Evolutionary conservation across 805 yeast genomes (phyloP).

Genomic region (Saturnispora diversa): DNA sequence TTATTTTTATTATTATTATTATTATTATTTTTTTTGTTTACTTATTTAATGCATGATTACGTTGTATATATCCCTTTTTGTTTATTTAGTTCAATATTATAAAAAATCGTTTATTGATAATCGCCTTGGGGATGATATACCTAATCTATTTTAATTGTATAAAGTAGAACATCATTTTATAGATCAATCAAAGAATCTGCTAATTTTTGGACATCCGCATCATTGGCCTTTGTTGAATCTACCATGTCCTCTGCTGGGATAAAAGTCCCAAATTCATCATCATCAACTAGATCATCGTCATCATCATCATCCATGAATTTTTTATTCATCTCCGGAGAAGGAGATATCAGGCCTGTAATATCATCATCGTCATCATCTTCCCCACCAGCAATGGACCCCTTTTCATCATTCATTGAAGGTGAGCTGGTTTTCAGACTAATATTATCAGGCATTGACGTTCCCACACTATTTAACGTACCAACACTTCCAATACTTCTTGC

Average conservation of each 20-base stretch:
- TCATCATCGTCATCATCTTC: conserved; percentile 11
- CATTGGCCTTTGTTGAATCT: conserved; percentile 7
- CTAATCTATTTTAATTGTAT: too few species aligned
- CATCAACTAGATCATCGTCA: conserved; percentile 25
- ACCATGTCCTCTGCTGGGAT: conserved; percentile 25
- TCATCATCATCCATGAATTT: conserved; percentile 1
- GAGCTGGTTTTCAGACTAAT: background rate
- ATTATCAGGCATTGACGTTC: background rate
- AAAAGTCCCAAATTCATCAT: conserved; percentile 30
- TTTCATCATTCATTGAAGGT: conserved; percentile 3
- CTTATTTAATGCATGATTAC: background rate
- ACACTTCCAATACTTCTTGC: conserved; percentile 10
- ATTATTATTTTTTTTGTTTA: background rate
- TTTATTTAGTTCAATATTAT: too few species aligned
- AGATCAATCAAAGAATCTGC: conserved; percentile 7
- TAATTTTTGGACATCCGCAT: background rate
- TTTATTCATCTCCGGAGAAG: conserved; percentile 1
- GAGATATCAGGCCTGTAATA: conserved; percentile 7
- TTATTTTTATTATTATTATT: background rate
- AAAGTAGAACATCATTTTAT: too few species aligned
- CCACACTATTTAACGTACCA: conserved; percentile 2
- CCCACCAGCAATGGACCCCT: too few species aligned
- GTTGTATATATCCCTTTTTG: too few species aligned
- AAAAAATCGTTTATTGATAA: too few species aligned
- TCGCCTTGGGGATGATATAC: too few species aligned